Base-by-base conservation (phyloP, 1,284 basidiomycete species). In the Melanopsichium pennsylvanicum region DNA sequence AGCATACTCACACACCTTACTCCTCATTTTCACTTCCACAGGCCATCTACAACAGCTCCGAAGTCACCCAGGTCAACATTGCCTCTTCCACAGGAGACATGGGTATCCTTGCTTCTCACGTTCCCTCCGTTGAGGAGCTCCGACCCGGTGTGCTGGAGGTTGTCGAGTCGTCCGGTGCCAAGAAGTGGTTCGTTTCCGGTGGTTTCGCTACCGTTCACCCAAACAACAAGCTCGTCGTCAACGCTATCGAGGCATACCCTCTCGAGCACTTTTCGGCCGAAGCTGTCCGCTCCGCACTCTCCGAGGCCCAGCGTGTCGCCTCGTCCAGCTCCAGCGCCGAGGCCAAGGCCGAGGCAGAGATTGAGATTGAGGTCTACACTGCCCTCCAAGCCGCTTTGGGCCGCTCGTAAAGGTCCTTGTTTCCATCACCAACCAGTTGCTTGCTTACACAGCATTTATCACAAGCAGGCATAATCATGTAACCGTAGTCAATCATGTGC, bases 161-260 rank as follows among this genome's bases (percentile, higher is more conserved):
- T n/a, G 68, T 81, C 51, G 78, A 81, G 49, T 64, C 72, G 15
- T 50, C 41, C 48, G 78, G 76, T 35, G 58, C 69, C 37, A 79
- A 76, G 67, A 79, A 77, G 58, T 78, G 69, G 70, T 81, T 80
- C 57, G 96, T 93, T 49, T 97, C 95, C 57, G 90, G 92, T 68
- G 96, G 96, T 59, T 97, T 99, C 82, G 95, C 96, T 52, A 97
- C 91, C 59, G 92, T 99, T 44, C 96, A 98, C 84, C 92, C 93
- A 45, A 93, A 94, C 85, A 99, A 97, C 87, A 89, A 87, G 75
- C 85, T 98, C 59, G 97, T 95, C 37, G 90, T 98, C 82, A 98
- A 98, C 84, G 93, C 90, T 63, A 89, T 98, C 50, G 96, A 98
- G 86, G 96, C 91, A 63, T 95, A 93, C 76, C 89, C 92, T 38